Evolutionary conservation across 306 rosid genomes (phyloP), one percentile per base, ranked within the genome.

Genomic region (Begonia loranthoides): DNA sequence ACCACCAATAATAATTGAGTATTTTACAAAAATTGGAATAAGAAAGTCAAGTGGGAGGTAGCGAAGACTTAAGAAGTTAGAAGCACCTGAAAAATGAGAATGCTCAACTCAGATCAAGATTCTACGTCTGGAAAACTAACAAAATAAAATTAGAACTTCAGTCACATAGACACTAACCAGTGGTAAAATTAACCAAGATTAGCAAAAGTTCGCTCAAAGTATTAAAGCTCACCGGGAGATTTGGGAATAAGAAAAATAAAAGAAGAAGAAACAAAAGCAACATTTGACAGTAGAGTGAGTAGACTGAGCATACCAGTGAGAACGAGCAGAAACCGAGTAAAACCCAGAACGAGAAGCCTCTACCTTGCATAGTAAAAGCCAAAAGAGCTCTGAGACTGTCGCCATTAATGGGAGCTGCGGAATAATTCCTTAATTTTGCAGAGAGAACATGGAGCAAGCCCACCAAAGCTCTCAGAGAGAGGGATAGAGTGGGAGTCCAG

Each of bases 291-390:
- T 50, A 64, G 15, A 28, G 6, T 1, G 9, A 16, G 62, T 50
- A 57, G 60, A 47, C 61, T 50, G 62, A 51, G 49, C 51, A 69
- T 38, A 43, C 10, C 53, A 33, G 45, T 38, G 16, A 53, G 36
- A 36, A 58, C 50, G 14, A 53, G 63, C 38, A 43, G 15, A 43
- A 43, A 11, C 47, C 47, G 47, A 43, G 13, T 50, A 39, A 69
- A 57, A 40, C 63, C 46, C 63, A 68, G 46, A 62, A 13, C 2
- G 52, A 40, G 55, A 7, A 48, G 34, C 49, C 5, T 40, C 57
- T 53, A 43, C 14, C 10, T 43, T n/a, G 15, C 47, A 10, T 3
- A 43, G 47, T 12, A 10, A 10, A 43, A 43, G 47, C n/a, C n/a
- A 10, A 5, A 11, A n/a, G 47, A 43, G 47, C 47, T 43, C 36